A percentile compares a stretch with the other conserved stretches of the same genome.
phyloP scores from a whole-genome alignment of 306 rosid genomes.

The Cyclanthera cordifolia region DNA sequence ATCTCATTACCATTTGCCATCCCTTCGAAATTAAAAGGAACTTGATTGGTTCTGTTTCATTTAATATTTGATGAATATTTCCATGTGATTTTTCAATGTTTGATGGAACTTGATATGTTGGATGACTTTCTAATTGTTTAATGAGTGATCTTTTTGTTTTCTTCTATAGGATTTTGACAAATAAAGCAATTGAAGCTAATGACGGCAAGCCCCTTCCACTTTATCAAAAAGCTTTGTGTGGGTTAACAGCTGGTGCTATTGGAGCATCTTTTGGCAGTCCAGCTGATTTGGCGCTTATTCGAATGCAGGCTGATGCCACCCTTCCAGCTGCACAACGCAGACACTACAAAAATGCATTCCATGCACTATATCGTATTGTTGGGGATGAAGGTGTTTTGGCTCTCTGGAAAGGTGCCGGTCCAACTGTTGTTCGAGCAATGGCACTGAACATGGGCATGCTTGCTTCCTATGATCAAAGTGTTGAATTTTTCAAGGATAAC shows the following conservation, averaged over 20 bases:
- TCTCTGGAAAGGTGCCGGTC: slow-evolving; percentile 99
- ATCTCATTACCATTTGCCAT: background rate
- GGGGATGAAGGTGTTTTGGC: slow-evolving; percentile 86
- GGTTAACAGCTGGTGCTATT: slow-evolving; percentile 97
- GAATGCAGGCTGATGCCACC: slow-evolving; percentile 99
- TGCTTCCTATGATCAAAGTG: slow-evolving; percentile 93
- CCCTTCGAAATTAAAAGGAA: slow-evolving; percentile 1
- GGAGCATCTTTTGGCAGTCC: slow-evolving; percentile 93
- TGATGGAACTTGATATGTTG: no score
- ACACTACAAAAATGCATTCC: slow-evolving; percentile 82
- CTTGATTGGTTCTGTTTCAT: no score
- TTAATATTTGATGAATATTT: no score
- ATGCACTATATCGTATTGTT: slow-evolving; percentile 74
- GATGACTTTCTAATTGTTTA: background rate
- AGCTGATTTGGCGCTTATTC: slow-evolving; percentile 91
- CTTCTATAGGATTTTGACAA: slow-evolving; percentile 55
- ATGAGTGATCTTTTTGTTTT: background rate
- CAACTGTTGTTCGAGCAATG: slow-evolving; percentile 97
- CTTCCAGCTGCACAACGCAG: slow-evolving; percentile 85
- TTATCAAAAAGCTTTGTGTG: slow-evolving; percentile 93
- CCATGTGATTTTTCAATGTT: no score
- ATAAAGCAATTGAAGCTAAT: slow-evolving; percentile 86
- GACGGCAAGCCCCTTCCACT: slow-evolving; percentile 98
- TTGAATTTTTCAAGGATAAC: slow-evolving; percentile 78
- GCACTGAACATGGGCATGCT: slow-evolving; percentile 99